These are phyloP conservation scores for Royoungia palumana DNA, from an alignment of 768 basidiomycete species.

Conservation along the genomic window DNA sequence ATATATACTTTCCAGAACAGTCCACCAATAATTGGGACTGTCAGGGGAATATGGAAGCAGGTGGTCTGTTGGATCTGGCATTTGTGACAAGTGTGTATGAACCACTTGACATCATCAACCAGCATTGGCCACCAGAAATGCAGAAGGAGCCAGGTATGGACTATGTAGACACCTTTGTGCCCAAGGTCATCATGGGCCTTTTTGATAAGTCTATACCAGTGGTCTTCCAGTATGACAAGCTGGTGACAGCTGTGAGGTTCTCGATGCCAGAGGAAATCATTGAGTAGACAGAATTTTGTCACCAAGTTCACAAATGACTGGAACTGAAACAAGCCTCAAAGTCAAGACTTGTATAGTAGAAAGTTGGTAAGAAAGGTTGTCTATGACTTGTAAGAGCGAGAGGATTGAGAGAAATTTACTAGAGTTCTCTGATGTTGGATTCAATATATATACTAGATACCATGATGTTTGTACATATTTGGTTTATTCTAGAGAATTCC, in stretches of 20 bases:
- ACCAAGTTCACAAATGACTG: too few relatives aligned
- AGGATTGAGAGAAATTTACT: too few relatives aligned
- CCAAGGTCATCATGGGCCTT: constrained; percentile 3
- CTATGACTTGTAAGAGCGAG: too few relatives aligned
- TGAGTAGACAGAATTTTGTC: too few relatives aligned
- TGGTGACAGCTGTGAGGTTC: not conserved
- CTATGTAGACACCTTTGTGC: constrained; percentile 3
- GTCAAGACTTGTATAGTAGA: too few relatives aligned
- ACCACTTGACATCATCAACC: constrained; percentile 20
- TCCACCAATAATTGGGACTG: not conserved
- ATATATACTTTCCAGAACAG: constrained; percentile 12
- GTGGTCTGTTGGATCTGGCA: constrained; percentile 28
- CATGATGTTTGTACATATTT: too few relatives aligned
- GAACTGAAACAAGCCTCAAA: too few relatives aligned
- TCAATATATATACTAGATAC: too few relatives aligned
- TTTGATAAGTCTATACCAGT: not conserved
- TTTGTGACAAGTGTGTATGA: constrained; percentile 35
- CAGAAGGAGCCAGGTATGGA: not conserved
- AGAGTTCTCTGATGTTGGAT: too few relatives aligned
- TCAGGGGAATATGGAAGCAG: constrained; percentile 10
- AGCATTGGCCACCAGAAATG: constrained; percentile 7
- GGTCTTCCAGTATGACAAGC: not conserved
- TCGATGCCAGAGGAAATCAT: not conserved
- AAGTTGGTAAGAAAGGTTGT: too few relatives aligned
- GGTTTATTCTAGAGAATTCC: too few relatives aligned